A percentile compares a stretch with the other conserved stretches of the same genome.
These are phyloP conservation scores for Phaeosphaeriaceae sp. DNA, from an alignment of 2,329 filamentous ascomycete species.

Conservation along the genomic window DNA sequence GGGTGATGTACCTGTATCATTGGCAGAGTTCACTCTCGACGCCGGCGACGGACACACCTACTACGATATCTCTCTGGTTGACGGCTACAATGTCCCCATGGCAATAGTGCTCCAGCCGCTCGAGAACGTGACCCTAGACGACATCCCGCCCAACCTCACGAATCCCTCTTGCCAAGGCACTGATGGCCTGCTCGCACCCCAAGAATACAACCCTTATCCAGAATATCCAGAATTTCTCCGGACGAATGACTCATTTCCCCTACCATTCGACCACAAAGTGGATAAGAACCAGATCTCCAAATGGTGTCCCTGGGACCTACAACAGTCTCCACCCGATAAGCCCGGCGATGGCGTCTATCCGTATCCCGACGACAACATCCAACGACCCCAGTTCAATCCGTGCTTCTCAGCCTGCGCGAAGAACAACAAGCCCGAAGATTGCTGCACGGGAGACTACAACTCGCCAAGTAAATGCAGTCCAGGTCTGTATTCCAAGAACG, in stretches of 20 bases:
- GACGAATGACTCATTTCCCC: conserved; percentile 69
- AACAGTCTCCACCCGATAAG: conserved; percentile 70
- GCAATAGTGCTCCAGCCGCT: conserved; percentile 62
- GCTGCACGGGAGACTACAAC: conserved; percentile 75
- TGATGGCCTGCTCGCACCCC: conserved; percentile 61
- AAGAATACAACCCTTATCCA: conserved; percentile 57
- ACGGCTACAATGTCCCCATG: conserved; percentile 82
- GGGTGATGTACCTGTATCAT: conserved; percentile 76
- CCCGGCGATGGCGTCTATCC: conserved; percentile 80
- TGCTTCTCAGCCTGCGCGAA: conserved; percentile 80
- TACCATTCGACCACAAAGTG: conserved; percentile 69
- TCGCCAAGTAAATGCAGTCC: conserved; percentile 69
- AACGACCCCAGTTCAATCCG: conserved; percentile 75
- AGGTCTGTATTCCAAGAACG: conserved; percentile 70
- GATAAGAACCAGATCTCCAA: conserved; percentile 64
- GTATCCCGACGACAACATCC: conserved; percentile 77
- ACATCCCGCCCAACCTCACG: conserved; percentile 76
- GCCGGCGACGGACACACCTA: conserved; percentile 74
- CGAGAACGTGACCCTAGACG: conserved; percentile 64
- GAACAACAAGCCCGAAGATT: conserved; percentile 71
- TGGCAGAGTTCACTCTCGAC: conserved; percentile 81
- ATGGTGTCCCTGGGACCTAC: conserved; percentile 85
- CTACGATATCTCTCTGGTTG: conserved; percentile 85
- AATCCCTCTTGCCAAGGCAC: conserved; percentile 81
- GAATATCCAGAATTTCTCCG: conserved; percentile 62